Base-by-base conservation (phyloP, 805 yeast species). In the Kodamaea neixiangensis region DNA sequence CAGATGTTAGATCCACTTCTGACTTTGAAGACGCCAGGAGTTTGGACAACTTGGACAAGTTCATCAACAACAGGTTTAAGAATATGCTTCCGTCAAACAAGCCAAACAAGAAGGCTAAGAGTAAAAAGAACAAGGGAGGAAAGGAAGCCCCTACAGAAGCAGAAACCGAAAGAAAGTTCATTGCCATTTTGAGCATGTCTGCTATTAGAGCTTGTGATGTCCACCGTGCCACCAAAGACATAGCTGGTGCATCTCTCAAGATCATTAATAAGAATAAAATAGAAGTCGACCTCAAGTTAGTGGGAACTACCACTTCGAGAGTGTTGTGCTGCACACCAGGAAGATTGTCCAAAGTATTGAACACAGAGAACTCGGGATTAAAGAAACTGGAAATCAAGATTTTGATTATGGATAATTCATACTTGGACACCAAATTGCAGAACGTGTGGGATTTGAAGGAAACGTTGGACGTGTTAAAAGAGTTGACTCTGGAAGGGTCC, bases 151-250 rank as follows among this genome's bases (percentile, higher is more conserved):
- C 41, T n/a, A 52, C 47, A 3, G 47, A 48, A 18, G 31, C 46
- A 0, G 59, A 57, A 15, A 56, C 60, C 13, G 73, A 69, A 29
- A 66, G 78, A 22, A 77, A 78, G 48, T 71, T 78, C 68, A 64
- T 82, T 55, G 67, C 85, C 13, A 67, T 85, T 1, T 60, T 86
- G 13, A 78, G 92, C 0, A 79, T 87, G 75, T 89, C 96, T 0
- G 94, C 96, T 9, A 72, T 90, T 19, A 78, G 97, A 57, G 94
- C 90, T 1, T 93, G 97, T 61, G 97, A 92, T 60, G 77, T 90
- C 2, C 86, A 80, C 62, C 79, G 96, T 56, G 82, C 87, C 1
- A 66, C 80, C 48, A 75, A 68, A 63, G 76, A 59, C 49, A 52
- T 73, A n/a, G 59, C 72, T 37, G 77, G 81, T 9, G 80, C 84